These are phyloP conservation scores for Dryadomyces quercus-mongolicae DNA, from an alignment of 2,329 filamentous ascomycete genomes.

Conservation along the genomic window DNA sequence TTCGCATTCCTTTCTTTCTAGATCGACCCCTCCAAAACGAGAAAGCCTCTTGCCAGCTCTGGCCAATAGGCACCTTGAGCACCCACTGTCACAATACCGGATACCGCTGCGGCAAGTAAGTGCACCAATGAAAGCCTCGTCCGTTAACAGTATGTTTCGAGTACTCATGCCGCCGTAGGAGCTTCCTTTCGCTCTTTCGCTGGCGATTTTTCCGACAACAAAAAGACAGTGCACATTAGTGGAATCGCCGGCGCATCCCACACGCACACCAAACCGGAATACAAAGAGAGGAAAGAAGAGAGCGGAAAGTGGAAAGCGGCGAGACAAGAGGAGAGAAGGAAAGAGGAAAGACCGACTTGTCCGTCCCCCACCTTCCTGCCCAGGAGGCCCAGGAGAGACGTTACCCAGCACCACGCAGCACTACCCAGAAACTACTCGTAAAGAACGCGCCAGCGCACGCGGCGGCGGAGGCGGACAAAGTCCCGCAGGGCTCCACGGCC, in stretches of 20 bases:
- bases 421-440: neutral
- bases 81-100: too few species aligned
- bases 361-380: neutral
- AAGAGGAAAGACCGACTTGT: neutral
- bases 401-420: neutral
- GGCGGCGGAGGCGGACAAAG: neutral
- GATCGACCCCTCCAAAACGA: neutral
- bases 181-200: too few species aligned
- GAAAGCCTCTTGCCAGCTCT: neutral
- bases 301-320: too few species aligned
- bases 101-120: too few species aligned
- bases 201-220: too few species aligned
- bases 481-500: neutral
- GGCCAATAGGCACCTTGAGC: neutral
- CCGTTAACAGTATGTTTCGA: too few species aligned
- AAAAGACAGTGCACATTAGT: neutral
- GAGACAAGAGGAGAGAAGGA: too few species aligned
- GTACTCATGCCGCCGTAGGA: too few species aligned
- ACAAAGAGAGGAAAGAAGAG: neutral
- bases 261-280: neutral
- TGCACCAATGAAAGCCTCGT: too few species aligned
- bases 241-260: neutral
- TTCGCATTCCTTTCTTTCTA: neutral
- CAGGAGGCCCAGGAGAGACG: neutral
- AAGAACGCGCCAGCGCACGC: neutral